Percentiles rank a stretch among this genome's conserved stretches.
Conservation (phyloP, 176 grass and related monocot genomes). For the Elaeis guineensis region DNA sequence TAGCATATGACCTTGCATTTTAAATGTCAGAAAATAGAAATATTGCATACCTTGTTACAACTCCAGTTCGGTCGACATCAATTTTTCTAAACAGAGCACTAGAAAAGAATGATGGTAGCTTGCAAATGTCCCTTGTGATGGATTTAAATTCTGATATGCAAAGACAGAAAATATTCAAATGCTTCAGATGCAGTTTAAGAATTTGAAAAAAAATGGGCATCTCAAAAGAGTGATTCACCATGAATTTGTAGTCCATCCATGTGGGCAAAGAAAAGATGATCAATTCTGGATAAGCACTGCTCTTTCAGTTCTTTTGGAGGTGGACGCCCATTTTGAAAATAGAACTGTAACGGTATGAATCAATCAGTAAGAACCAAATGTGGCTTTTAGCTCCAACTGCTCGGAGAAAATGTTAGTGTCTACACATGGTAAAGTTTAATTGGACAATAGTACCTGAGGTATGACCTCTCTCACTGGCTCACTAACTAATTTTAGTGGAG, state of each 20-base stretch:
- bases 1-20: no score
- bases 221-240: slow-evolving; percentile 31
- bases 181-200: not conserved
- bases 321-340: slow-evolving; percentile 88
- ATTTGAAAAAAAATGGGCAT: slow-evolving; percentile 4
- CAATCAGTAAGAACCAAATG: slow-evolving; percentile 18
- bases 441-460: slow-evolving; percentile 60
- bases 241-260: slow-evolving; percentile 70
- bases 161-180: slow-evolving; percentile 23
- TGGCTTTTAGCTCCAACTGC: not conserved
- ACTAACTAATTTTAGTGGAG: slow-evolving; percentile 94
- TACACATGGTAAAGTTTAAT: not conserved
- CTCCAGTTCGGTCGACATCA: slow-evolving; percentile 60
- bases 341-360: slow-evolving; percentile 53
- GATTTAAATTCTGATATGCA: slow-evolving; percentile 76
- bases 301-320: slow-evolving; percentile 79
- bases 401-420: no score
- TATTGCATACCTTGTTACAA: slow-evolving; percentile 55
- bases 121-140: slow-evolving; percentile 93
- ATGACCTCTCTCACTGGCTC: slow-evolving; percentile 91
- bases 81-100: slow-evolving; percentile 87
- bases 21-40: no score
- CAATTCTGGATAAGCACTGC: slow-evolving; percentile 85
- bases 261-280: slow-evolving; percentile 85
- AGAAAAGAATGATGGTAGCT: slow-evolving; percentile 83